Percentiles rank a stretch among this genome's conserved stretches.
phyloP scores from a whole-genome alignment of 2,329 filamentous ascomycete genomes.

The Sporothrix mexicana region DNA sequence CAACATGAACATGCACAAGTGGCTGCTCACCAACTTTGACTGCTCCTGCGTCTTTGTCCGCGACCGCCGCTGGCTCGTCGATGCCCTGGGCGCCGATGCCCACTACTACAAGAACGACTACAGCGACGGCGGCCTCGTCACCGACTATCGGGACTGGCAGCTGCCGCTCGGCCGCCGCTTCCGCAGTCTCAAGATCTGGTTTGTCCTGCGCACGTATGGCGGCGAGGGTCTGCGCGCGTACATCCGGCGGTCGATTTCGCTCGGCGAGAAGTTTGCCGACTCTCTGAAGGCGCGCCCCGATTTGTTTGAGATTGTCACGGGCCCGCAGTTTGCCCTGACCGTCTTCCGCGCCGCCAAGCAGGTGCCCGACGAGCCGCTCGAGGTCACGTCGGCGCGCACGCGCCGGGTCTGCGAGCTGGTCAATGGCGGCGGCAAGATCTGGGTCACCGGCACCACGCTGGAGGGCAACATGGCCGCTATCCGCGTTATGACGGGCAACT shows the following conservation, averaged over 20 bases:
- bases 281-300: slow-evolving; percentile 58
- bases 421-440: slow-evolving; percentile 77
- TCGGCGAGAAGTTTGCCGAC: slow-evolving; percentile 73
- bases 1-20: slow-evolving; percentile 97
- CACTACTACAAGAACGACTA: slow-evolving; percentile 69
- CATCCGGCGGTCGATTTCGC: slow-evolving; percentile 69
- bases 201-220: slow-evolving; percentile 84
- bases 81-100: slow-evolving; percentile 80
- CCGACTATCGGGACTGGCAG: slow-evolving; percentile 97
- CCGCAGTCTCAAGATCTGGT: slow-evolving; percentile 91
- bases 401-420: slow-evolving; percentile 76
- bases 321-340: slow-evolving; percentile 77
- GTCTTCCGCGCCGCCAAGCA: slow-evolving; percentile 69
- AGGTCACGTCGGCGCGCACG: slow-evolving; percentile 62
- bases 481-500: slow-evolving; percentile 76
- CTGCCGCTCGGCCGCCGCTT: slow-evolving; percentile 91
- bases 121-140: slow-evolving; percentile 82
- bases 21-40: slow-evolving; percentile 94
- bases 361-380: slow-evolving; percentile 42
- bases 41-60: slow-evolving; percentile 80
- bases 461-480: slow-evolving; percentile 74
- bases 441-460: slow-evolving; percentile 78
- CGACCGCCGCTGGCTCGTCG: slow-evolving; percentile 75
- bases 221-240: slow-evolving; percentile 72
- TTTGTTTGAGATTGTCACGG: slow-evolving; percentile 76